Conservation (phyloP, 2,329 filamentous ascomycete species). For the Talaromyces marneffei region DNA sequence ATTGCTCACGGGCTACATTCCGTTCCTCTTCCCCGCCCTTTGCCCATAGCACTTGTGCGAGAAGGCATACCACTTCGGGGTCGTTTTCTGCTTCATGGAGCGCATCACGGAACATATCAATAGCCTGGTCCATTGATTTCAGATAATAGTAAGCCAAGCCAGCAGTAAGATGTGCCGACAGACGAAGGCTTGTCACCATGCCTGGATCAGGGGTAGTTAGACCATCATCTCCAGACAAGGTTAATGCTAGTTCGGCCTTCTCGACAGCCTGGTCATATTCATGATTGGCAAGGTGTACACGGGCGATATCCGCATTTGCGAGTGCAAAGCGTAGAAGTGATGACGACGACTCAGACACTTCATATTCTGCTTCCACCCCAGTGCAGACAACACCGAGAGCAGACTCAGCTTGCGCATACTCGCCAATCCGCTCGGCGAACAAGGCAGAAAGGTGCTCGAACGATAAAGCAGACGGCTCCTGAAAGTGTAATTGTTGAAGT, state of each 20-base stretch:
- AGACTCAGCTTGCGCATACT: constrained; percentile 58
- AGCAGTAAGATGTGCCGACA: constrained; percentile 80
- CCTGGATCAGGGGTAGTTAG: constrained; percentile 58
- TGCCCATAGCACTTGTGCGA: constrained; percentile 91
- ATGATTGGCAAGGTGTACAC: constrained; percentile 68
- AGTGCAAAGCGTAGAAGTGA: constrained; percentile 72
- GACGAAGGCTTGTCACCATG: constrained; percentile 61
- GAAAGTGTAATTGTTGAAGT: constrained; percentile 69
- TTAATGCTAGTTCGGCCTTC: constrained; percentile 72
- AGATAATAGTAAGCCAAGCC: constrained; percentile 76
- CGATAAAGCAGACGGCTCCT: constrained; percentile 64
- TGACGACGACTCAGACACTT: constrained; percentile 69
- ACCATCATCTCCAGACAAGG: constrained; percentile 67
- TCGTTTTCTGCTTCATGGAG: constrained; percentile 69
- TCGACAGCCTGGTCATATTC: constrained; percentile 65
- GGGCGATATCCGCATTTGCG: constrained; percentile 78
- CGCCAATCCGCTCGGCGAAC: constrained; percentile 72
- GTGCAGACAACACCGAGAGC: constrained; percentile 63
- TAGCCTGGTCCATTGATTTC: constrained; percentile 60
- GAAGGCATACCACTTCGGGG: constrained; percentile 77
- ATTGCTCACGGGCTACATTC: constrained; percentile 67
- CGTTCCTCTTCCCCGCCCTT: constrained; percentile 70
- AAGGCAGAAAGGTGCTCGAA: constrained; percentile 74
- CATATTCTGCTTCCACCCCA: constrained; percentile 72
- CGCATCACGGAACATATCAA: constrained; percentile 73